phyloP scores from a whole-genome alignment of 2,329 filamentous ascomycete species.

The Aspergillus uvarum region DNA sequence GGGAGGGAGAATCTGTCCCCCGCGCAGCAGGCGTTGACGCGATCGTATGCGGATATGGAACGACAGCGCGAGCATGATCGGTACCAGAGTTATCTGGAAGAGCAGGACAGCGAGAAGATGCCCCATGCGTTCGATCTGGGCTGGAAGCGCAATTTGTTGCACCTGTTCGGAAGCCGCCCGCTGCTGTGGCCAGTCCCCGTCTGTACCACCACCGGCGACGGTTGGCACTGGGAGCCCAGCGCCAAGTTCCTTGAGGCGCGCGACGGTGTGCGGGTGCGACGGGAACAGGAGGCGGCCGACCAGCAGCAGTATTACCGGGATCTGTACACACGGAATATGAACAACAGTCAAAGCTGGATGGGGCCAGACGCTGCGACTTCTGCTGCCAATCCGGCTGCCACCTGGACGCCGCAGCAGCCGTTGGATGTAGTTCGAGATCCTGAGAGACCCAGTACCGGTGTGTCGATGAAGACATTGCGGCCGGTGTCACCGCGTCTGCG shows the following conservation, averaged over 20 bases:
- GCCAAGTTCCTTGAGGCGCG: slow-evolving; percentile 70
- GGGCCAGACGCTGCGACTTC: slow-evolving; percentile 10
- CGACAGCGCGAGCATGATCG: slow-evolving; percentile 63
- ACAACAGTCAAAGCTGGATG: slow-evolving; percentile 32
- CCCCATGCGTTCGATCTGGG: slow-evolving; percentile 94
- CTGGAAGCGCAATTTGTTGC: slow-evolving; percentile 71
- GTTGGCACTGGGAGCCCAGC: slow-evolving; percentile 91
- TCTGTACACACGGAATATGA: slow-evolving; percentile 36
- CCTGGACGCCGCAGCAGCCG: slow-evolving; percentile 23
- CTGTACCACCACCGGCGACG: slow-evolving; percentile 82
- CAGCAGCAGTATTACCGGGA: slow-evolving; percentile 37
- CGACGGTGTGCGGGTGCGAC: slow-evolving; percentile 30
- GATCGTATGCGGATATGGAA: slow-evolving; percentile 58
- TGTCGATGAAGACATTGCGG: slow-evolving; percentile 45
- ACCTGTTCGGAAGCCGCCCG: slow-evolving; percentile 75
- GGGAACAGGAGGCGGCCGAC: slow-evolving; percentile 31
- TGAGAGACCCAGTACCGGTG: slow-evolving; percentile 40
- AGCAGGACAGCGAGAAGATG: slow-evolving; percentile 81
- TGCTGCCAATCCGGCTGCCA: slow-evolving; percentile 13
- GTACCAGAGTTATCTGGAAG: slow-evolving; percentile 81
- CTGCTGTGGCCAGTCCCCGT: slow-evolving; percentile 78
- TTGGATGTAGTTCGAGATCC: slow-evolving; percentile 19
- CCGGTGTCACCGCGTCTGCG: slow-evolving; percentile 40
- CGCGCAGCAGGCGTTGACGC: slow-evolving; percentile 46
- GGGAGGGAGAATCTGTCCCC: slow-evolving; percentile 37